Evolutionary conservation across 225 moss, liverwort and hornwort species (phyloP), one percentile per base, ranked within the genome.

Genomic region (Sphagnum contortum): DNA sequence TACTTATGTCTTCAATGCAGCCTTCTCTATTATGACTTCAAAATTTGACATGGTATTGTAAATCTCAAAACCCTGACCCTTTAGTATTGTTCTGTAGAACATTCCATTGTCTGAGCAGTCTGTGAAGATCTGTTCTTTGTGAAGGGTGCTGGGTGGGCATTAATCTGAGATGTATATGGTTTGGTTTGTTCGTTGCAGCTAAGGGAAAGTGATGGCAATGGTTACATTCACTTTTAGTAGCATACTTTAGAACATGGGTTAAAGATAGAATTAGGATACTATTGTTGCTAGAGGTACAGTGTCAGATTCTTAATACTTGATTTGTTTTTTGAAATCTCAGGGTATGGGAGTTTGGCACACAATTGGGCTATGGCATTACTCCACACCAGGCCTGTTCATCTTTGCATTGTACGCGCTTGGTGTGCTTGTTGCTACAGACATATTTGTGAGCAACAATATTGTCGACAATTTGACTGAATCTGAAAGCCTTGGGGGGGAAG

Each of bases 1-100:
- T 62, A 90, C 92, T 6, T 96, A 92, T 66, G 64, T 96, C 67
- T 96, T 96, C 88, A 96, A 96, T 76, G 95, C 95, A 14, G 95
- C 91, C 45, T 95, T 89, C 67, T 81, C 86, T 67, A 80, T 88
- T 71, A 82, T 91, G 76, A 80, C 58, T 65, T 74, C 87, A 55
- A 59, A 87, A 65, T 89, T 88, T 52, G 76, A 87, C 70, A 80
- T 87, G 94, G 91, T 91, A 84, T 29, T 57, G 11, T 57, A 5
- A 1, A 29, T 46, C 61, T 64, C 1, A 1, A 29, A 29, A 29
- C 29, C 29, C 29, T 29, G 29, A 29, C 29, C 29, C 29, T 29
- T 1, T 29, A 29, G 29, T 29, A 29, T 29, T 29, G 29, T 29
- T 29, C 29, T 29, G 29, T 29, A 29, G 29, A 29, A 29, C 29